Base-by-base conservation (phyloP, 2,329 filamentous ascomycete genomes). In the Ophiocordyceps camponoti-saundersi region DNA sequence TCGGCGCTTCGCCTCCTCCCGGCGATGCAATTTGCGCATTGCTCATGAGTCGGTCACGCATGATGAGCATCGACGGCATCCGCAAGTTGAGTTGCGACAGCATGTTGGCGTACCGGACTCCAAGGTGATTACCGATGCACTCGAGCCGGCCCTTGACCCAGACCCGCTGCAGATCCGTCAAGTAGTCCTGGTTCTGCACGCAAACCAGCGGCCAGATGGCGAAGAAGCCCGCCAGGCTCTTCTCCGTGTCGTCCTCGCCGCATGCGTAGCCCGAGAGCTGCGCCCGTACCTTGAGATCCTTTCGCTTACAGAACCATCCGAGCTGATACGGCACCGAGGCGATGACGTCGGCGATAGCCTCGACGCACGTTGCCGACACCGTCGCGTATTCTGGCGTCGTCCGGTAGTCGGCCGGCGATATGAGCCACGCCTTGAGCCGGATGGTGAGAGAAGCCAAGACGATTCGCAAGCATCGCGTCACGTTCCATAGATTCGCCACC, bases 1-100 rank as follows among this genome's bases (percentile, higher is more conserved):
- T 22, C 7, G 40, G 40, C 40, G n/a, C 12, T 12, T 42, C 40
- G 3, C 20, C 34, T 36, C 7, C 44, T 45, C 29, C 46, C 32
- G 34, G 44, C 40, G 49, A 42, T 6, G 46, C 22, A 13, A 32
- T 46, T 16, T 48, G 46, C 1, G 46, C 46, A 22, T 45, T 48
- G 41, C 44, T 48, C 36, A 48, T 48, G 34, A 52, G 22, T 6
- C 49, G 50, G 54, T 77, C 73, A 30, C 69, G 62, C 22, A 65
- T 67, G 56, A 80, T 77, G 49, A 77, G 65, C 75, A 79, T 79
- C 1, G 73, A 78, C 3, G 76, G 76, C 22, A 77, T 64, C 21
- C 75, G 72, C 46, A 79, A 57, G 55, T 75, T 67, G 48, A 77
- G 65, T 73, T 77, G 65, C n/a, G 65, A 62, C 34, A 79, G 55